Evolutionary conservation across 2,329 filamentous ascomycete species (phyloP).

Genomic region (Tolypocladium nubicola): DNA sequence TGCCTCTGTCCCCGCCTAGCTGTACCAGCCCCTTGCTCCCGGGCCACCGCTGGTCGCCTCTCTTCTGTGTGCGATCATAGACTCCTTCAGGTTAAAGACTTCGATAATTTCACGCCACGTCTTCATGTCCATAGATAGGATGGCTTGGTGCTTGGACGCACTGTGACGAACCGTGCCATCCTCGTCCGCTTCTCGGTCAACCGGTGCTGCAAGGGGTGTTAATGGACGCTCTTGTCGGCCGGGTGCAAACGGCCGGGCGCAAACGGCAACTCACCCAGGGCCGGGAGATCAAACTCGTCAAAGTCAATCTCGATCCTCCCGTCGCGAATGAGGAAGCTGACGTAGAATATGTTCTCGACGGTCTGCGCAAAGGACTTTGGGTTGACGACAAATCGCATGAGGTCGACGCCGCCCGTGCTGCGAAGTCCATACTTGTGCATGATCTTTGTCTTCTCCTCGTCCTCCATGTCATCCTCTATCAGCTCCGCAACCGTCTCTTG

Average conservation of each 20-base stretch:
- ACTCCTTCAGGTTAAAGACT: slow-evolving; percentile 63
- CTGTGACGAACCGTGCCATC: slow-evolving; percentile 37
- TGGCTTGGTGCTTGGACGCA: slow-evolving; percentile 67
- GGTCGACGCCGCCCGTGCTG: slow-evolving; percentile 58
- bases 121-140: slow-evolving; percentile 77
- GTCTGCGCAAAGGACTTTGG: slow-evolving; percentile 87
- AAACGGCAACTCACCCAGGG: slow-evolving; percentile 53
- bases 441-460: slow-evolving; percentile 35
- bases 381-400: slow-evolving; percentile 85
- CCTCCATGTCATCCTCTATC: slow-evolving; percentile 34
- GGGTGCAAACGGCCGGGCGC: background rate
- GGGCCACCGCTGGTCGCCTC: slow-evolving; percentile 43
- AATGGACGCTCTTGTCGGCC: background rate
- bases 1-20: slow-evolving; percentile 22
- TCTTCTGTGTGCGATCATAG: slow-evolving; percentile 75
- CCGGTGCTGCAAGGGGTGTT: slow-evolving; percentile 16
- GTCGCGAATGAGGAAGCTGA: slow-evolving; percentile 88
- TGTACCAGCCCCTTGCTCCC: slow-evolving; percentile 56
- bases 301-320: slow-evolving; percentile 64
- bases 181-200: slow-evolving; percentile 32
- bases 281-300: slow-evolving; percentile 66
- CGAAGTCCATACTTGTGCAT: slow-evolving; percentile 58
- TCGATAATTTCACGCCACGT: slow-evolving; percentile 72
- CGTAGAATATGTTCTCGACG: slow-evolving; percentile 93
- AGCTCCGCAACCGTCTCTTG: slow-evolving; percentile 34